Evolutionary conservation across 2,329 filamentous ascomycete species (phyloP).

Genomic region (Cercospora berteroae): DNA sequence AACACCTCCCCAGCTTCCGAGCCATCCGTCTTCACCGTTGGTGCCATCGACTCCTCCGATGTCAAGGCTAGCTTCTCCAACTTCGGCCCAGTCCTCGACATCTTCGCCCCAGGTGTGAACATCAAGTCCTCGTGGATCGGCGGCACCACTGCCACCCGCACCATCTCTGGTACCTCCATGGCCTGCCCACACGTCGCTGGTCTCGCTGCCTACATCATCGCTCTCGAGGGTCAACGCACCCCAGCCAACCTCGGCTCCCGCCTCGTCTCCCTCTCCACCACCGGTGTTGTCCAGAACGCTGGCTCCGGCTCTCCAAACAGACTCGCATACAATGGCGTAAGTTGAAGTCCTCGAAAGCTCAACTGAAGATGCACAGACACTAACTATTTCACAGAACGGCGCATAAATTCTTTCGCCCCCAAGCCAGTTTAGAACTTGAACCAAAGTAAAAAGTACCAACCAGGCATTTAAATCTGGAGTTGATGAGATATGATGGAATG

Average conservation of each 20-base stretch:
- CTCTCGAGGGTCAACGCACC: slow-evolving; percentile 20
- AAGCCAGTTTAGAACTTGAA: background rate
- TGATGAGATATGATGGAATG: slow-evolving; percentile 5
- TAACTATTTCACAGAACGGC: background rate
- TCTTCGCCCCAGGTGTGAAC: slow-evolving; percentile 51
- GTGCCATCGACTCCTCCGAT: slow-evolving; percentile 36
- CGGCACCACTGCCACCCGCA: slow-evolving; percentile 47
- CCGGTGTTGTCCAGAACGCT: slow-evolving; percentile 13
- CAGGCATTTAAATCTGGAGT: background rate
- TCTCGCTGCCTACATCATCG: slow-evolving; percentile 30
- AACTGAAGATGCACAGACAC: background rate
- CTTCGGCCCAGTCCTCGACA: slow-evolving; percentile 41
- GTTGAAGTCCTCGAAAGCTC: background rate
- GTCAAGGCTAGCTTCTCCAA: slow-evolving; percentile 42
- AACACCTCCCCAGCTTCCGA: slow-evolving; percentile 38
- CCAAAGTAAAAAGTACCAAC: background rate
- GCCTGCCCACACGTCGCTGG: slow-evolving; percentile 32
- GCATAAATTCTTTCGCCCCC: background rate
- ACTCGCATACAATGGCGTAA: slow-evolving; percentile 7
- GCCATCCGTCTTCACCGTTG: slow-evolving; percentile 37
- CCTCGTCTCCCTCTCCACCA: slow-evolving; percentile 20
- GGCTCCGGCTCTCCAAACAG: slow-evolving; percentile 17
- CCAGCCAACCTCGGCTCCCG: slow-evolving; percentile 23
- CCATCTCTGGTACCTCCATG: slow-evolving; percentile 51
- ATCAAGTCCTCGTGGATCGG: slow-evolving; percentile 53